Evolutionary conservation across 2,329 filamentous ascomycete species (phyloP).

Genomic region (Sclerotinia spermophila): DNA sequence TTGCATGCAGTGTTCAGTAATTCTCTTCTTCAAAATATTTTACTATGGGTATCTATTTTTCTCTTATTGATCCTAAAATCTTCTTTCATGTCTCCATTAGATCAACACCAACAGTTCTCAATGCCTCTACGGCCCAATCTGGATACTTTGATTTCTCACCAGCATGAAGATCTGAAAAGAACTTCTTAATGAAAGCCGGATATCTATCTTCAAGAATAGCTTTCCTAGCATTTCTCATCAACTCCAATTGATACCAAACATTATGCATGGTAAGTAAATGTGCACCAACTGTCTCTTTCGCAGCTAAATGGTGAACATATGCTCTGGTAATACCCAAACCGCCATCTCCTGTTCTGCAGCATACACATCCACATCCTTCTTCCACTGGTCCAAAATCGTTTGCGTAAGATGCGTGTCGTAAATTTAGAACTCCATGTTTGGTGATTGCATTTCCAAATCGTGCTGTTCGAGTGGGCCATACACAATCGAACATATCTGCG

Average conservation of each 20-base stretch:
- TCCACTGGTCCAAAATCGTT: conserved; percentile 82
- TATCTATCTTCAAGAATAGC: conserved; percentile 79
- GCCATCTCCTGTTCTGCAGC: conserved; percentile 66
- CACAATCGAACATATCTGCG: conserved; percentile 99
- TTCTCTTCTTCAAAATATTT: neutral
- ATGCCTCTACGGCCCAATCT: conserved; percentile 76
- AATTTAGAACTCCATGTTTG: conserved; percentile 72
- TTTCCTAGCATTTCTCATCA: conserved; percentile 73
- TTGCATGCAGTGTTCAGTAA: neutral
- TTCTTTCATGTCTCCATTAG: conserved; percentile 43
- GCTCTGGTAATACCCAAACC: conserved; percentile 80
- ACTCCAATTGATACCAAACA: conserved; percentile 81
- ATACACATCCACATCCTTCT: conserved; percentile 73
- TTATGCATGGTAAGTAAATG: conserved; percentile 88
- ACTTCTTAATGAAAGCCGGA: conserved; percentile 71
- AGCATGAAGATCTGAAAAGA: conserved; percentile 72
- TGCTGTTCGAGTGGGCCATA: conserved; percentile 95
- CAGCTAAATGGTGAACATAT: conserved; percentile 85
- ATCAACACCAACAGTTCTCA: conserved; percentile 77
- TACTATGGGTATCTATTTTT: conserved; percentile 15
- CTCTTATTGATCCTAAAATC: neutral
- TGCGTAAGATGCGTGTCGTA: conserved; percentile 72
- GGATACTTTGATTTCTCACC: conserved; percentile 65
- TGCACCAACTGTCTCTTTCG: conserved; percentile 93
- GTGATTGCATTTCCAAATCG: conserved; percentile 95